Percentiles rank a stretch among this genome's conserved stretches.
phyloP scores from a whole-genome alignment of 2,329 filamentous ascomycete species.

The Diaporthe citrichinensis region DNA sequence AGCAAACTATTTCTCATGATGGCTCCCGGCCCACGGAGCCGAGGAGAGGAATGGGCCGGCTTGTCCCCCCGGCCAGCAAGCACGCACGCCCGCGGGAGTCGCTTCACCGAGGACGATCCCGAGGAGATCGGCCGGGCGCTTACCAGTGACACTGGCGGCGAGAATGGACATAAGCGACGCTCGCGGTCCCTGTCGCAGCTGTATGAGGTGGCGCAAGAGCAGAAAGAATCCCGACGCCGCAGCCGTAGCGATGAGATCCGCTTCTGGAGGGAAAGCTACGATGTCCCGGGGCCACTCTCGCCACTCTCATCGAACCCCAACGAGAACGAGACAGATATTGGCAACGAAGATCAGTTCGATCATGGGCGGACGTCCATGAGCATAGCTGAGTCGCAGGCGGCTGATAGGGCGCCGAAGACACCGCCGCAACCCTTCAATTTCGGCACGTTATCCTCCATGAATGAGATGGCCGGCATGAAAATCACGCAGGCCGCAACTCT shows the following conservation, averaged over 20 bases:
- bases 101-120: slow-evolving; percentile 58
- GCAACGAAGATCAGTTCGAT: slow-evolving; percentile 47
- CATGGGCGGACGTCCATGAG: slow-evolving; percentile 49
- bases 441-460: slow-evolving; percentile 60
- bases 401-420: slow-evolving; percentile 52
- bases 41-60: slow-evolving; percentile 64
- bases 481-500: slow-evolving; percentile 69
- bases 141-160: slow-evolving; percentile 61
- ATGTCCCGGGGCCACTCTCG: slow-evolving; percentile 62
- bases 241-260: slow-evolving; percentile 75
- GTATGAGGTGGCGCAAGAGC: slow-evolving; percentile 54
- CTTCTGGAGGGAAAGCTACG: slow-evolving; percentile 75
- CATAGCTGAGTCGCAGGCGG: slow-evolving; percentile 50
- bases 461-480: slow-evolving; percentile 67
- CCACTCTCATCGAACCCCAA: slow-evolving; percentile 60
- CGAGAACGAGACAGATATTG: slow-evolving; percentile 34
- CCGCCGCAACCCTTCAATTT: slow-evolving; percentile 70
- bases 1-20: slow-evolving; percentile 53
- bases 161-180: slow-evolving; percentile 63
- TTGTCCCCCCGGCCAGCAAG: slow-evolving; percentile 75
- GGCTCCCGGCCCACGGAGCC: slow-evolving; percentile 49
- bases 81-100: slow-evolving; percentile 65
- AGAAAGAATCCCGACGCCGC: slow-evolving; percentile 56
- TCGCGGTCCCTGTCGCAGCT: slow-evolving; percentile 73
- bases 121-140: slow-evolving; percentile 74